Base-by-base conservation (phyloP, 768 basidiomycete species). In the Fibroporia radiculosa region DNA sequence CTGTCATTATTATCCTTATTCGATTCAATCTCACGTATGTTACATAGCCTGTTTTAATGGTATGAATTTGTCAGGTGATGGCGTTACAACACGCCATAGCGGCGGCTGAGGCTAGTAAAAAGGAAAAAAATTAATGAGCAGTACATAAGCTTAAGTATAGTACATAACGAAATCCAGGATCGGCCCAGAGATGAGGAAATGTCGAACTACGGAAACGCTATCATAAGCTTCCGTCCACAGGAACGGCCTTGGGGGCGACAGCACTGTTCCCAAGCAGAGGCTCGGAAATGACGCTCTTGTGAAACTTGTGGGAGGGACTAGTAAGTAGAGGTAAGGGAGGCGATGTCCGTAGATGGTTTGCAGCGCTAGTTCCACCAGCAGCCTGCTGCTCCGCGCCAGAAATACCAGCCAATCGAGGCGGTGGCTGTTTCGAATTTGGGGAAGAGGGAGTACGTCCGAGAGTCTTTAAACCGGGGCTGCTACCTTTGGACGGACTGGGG, bases 181-280 rank as follows among this genome's bases (percentile, higher is more conserved):
- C n/a, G n/a, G n/a, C n/a, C n/a, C n/a, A 20, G 34, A 35, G 19
- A 7, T n/a, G 8, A 42, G 16, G 16, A 20, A 42, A 42, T 42
- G 19, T 24, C n/a, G n/a, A n/a, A n/a, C n/a, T n/a, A n/a, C n/a
- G n/a, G n/a, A n/a, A n/a, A n/a, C n/a, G n/a, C n/a, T n/a, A 33
- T 43, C 26, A 32, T 46, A 35, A 55, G 11, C 50, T 44, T 27
- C 54, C 50, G 27, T 55, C 54, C 25, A 55, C 50, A 25, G 54
- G 48, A 3, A 55, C 50, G 16, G 43, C 44, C 34, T 50, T 49
- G 1, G 50, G 4, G n/a, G 42, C 23, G 11, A 47, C 31, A 7
- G 50, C 43, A 5, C 45, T 46, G 1, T 42, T 37, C 20, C 34
- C 19, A 1, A 44, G 20, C 23, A 45, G 42, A 16, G 32, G 45